These are phyloP conservation scores for Capsicum chinense DNA, from an alignment of 257 asterid species.

Conservation along the genomic window DNA sequence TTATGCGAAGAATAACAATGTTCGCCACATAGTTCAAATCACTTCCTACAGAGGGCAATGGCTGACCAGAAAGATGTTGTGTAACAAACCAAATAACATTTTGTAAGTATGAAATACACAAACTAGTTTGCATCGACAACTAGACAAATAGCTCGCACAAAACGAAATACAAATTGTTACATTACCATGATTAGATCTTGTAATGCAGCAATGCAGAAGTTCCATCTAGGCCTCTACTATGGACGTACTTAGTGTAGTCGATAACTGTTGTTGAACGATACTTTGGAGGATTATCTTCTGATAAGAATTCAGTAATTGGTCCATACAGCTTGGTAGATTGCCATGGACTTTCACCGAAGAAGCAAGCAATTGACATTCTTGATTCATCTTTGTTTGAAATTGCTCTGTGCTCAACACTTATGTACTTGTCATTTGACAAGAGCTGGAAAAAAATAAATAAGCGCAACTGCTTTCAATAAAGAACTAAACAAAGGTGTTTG, in stretches of 20 bases:
- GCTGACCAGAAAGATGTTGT: no score
- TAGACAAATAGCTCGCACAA: no score
- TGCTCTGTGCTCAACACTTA: constrained; percentile 63
- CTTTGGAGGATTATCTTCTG: constrained; percentile 54
- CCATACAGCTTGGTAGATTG: constrained; percentile 49
- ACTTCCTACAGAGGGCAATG: no score
- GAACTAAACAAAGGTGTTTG: background rate
- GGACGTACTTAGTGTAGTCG: constrained; percentile 46
- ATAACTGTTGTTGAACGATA: constrained; percentile 50
- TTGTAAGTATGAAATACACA: no score
- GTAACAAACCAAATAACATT: no score
- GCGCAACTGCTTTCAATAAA: background rate
- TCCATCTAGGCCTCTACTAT: constrained; percentile 50
- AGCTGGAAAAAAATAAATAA: constrained; percentile 44
- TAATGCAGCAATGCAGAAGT: constrained; percentile 50
- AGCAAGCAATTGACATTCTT: constrained; percentile 63
- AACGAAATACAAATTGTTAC: no score
- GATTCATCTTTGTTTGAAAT: constrained; percentile 55
- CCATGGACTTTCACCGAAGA: constrained; percentile 47
- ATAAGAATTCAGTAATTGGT: constrained; percentile 58
- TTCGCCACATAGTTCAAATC: no score
- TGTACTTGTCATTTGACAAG: constrained; percentile 61
- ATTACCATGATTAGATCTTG: constrained; percentile 32
- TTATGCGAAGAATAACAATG: no score
- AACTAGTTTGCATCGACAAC: background rate